Conservation (phyloP, 108 stramenopile genomes). For the Mediolabrus comicus region DNA sequence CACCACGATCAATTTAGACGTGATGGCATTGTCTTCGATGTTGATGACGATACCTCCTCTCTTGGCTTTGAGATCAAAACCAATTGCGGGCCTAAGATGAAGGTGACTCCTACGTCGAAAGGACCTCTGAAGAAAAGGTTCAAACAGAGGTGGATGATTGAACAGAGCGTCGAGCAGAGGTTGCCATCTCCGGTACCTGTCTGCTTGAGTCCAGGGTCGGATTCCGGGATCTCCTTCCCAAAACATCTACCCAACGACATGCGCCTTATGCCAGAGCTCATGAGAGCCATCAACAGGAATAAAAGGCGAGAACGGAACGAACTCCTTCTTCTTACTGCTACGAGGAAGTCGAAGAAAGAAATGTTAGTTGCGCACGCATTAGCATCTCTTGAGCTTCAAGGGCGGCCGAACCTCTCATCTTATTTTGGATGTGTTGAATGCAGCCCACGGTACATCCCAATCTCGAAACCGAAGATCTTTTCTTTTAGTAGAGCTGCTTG, state of each 20-base stretch:
- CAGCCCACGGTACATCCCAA: background rate
- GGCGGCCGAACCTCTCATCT: background rate
- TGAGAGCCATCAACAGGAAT: constrained; percentile 11
- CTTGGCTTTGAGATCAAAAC: background rate
- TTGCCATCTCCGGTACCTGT: background rate
- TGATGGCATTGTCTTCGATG: background rate
- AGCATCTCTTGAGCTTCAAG: background rate
- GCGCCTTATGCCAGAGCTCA: constrained; percentile 15
- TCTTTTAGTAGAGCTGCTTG: background rate
- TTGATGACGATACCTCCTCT: background rate
- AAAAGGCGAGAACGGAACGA: constrained; percentile 3
- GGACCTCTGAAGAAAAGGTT: background rate
- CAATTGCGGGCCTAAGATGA: background rate
- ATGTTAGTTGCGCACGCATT: background rate
- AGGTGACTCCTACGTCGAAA: background rate
- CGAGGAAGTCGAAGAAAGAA: background rate
- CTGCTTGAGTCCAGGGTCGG: background rate
- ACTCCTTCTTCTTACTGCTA: background rate
- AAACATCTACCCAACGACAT: background rate
- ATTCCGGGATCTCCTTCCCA: background rate
- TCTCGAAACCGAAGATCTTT: background rate
- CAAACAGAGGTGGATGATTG: background rate
- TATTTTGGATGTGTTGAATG: background rate
- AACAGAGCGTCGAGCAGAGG: background rate
- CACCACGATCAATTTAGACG: background rate